These are phyloP conservation scores for Hymenochaete sp. DNA, from an alignment of 1,284 basidiomycete genomes.

Conservation along the genomic window DNA sequence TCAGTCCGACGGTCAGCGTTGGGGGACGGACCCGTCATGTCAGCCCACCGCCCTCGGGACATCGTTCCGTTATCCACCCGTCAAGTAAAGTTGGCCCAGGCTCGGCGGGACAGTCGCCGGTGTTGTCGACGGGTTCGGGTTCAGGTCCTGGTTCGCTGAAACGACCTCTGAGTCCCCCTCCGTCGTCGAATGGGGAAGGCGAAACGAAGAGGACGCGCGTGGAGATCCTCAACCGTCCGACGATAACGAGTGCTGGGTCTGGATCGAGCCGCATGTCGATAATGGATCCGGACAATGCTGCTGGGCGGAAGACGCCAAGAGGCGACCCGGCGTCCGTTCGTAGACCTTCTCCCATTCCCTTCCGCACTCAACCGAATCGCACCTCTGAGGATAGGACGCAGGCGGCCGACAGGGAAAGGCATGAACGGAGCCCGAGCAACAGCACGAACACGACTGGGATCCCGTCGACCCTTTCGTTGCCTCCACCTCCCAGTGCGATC, in stretches of 20 bases:
- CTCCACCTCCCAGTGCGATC: conserved; percentile 51
- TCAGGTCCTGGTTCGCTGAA: conserved; percentile 34
- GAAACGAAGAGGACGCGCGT: conserved; percentile 57
- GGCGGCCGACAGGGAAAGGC: conserved; percentile 14
- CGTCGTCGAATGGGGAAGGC: conserved; percentile 4
- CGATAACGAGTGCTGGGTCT: conserved; percentile 24
- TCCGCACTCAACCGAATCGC: conserved; percentile 59
- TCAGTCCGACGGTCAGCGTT: conserved; percentile 36
- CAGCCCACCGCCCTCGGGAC: conserved; percentile 44
- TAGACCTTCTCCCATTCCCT: conserved; percentile 64
- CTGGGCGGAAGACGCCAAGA: conserved; percentile 29
- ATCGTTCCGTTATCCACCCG: conserved; percentile 37
- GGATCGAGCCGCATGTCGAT: no score
- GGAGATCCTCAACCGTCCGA: conserved; percentile 36
- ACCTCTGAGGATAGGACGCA: conserved; percentile 53
- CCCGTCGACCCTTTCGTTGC: conserved; percentile 60
- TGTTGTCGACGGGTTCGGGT: conserved; percentile 23
- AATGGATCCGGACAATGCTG: no score
- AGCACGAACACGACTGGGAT: conserved; percentile 45
- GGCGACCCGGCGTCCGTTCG: conserved; percentile 48
- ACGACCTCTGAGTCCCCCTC: conserved; percentile 52
- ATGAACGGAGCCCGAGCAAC: conserved; percentile 32
- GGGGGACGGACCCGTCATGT: conserved; percentile 18
- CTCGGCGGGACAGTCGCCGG: conserved; percentile 43
- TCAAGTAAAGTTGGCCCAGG: conserved; percentile 23